Conservation (phyloP, 768 basidiomycete species). For the Hemileccinum impolitum region DNA sequence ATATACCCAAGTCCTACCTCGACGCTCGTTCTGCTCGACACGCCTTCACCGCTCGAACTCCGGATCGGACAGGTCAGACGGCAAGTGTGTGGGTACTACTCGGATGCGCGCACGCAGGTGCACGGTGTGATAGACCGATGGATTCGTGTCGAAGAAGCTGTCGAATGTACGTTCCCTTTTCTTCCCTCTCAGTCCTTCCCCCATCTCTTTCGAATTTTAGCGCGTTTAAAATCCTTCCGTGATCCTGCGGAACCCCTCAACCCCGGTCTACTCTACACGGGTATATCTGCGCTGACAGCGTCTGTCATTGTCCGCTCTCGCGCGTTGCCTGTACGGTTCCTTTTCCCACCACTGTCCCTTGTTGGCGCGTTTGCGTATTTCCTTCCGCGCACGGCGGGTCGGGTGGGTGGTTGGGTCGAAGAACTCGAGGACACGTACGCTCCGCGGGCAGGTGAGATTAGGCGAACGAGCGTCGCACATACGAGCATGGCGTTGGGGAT, state of each 20-base stretch:
- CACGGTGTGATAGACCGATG: conserved; percentile 74
- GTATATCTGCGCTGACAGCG: conserved; percentile 82
- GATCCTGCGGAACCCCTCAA: conserved; percentile 79
- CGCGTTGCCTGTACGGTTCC: conserved; percentile 58
- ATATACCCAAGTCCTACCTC: conserved; percentile 70
- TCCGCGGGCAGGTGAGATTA: conserved; percentile 66
- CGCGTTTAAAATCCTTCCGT: conserved; percentile 77
- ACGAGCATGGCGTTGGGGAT: conserved; percentile 56
- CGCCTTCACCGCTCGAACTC: conserved; percentile 68
- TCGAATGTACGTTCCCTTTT: conserved; percentile 64
- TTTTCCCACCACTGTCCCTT: conserved; percentile 76
- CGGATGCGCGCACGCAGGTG: conserved; percentile 59
- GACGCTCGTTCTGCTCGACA: conserved; percentile 70
- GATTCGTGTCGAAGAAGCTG: conserved; percentile 81
- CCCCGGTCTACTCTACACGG: conserved; percentile 88
- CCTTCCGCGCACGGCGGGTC: conserved; percentile 77
- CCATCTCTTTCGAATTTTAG: conserved; percentile 35
- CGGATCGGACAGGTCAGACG: conserved; percentile 72
- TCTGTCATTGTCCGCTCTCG: conserved; percentile 85
- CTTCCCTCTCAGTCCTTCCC: background rate
- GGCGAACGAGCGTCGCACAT: conserved; percentile 62
- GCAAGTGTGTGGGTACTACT: conserved; percentile 52
- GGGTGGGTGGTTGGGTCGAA: conserved; percentile 62
- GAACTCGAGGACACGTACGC: conserved; percentile 68
- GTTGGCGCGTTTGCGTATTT: conserved; percentile 73